Percentiles rank a stretch among this genome's conserved stretches.
Conservation (phyloP, 768 basidiomycete genomes). For the Lactarius evosmus region DNA sequence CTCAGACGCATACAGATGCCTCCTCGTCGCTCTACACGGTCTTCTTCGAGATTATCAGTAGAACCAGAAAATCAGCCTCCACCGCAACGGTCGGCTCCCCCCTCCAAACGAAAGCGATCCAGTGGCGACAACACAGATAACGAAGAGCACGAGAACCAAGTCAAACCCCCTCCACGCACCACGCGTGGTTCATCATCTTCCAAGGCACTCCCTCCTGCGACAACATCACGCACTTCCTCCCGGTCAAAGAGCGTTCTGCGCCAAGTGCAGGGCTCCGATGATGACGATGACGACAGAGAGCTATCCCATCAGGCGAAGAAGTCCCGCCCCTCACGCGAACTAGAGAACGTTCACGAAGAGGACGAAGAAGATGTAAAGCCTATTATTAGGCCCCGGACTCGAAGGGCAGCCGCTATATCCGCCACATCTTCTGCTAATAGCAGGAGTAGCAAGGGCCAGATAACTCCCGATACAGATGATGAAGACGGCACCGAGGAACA, state of each 20-base stretch:
- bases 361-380: constrained; percentile 26
- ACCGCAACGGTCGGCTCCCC: background rate
- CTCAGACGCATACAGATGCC: constrained; percentile 21
- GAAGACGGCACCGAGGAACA: constrained; percentile 12
- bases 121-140: constrained; percentile 7
- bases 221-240: constrained; percentile 16
- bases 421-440: background rate
- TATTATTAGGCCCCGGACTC: background rate
- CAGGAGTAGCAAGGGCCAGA: constrained; percentile 4
- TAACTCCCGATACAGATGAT: constrained; percentile 3
- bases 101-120: constrained; percentile 26
- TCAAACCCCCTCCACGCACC: constrained; percentile 17
- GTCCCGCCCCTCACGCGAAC: constrained; percentile 20
- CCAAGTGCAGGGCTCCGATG: constrained; percentile 18
- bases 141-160: constrained; percentile 14
- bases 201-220: constrained; percentile 8
- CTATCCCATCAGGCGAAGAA: constrained; percentile 21
- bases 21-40: constrained; percentile 28
- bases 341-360: constrained; percentile 25
- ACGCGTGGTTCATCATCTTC: constrained; percentile 22
- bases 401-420: background rate
- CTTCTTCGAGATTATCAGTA: constrained; percentile 20
- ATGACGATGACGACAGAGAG: constrained; percentile 19
- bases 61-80: constrained; percentile 12
- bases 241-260: constrained; percentile 11